A percentile compares a stretch with the other conserved stretches of the same genome.
These are phyloP conservation scores for Gastrolobium villosum DNA, from an alignment of 306 rosid genomes.

Conservation along the genomic window DNA sequence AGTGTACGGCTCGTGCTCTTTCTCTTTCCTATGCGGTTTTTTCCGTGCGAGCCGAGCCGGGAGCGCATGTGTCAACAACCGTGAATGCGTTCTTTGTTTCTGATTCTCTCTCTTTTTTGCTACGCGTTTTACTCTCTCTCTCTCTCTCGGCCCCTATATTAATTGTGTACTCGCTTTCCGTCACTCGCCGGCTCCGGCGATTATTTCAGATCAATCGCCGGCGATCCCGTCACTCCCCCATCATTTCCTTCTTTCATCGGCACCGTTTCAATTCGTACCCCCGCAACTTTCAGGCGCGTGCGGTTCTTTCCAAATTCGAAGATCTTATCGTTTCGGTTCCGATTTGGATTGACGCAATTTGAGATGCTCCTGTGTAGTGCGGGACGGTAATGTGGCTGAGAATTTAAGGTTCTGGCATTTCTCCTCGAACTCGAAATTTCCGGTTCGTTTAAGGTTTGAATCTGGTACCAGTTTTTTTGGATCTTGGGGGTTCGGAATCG, in stretches of 20 bases:
- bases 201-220: slow-evolving; percentile 19
- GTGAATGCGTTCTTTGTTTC: slow-evolving; percentile 19
- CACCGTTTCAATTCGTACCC: neutral
- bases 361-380: neutral
- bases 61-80: slow-evolving; percentile 42
- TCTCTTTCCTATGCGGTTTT: slow-evolving; percentile 8
- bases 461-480: slow-evolving; percentile 2
- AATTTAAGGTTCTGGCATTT: slow-evolving; percentile 14
- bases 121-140: slow-evolving; percentile 36
- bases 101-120: slow-evolving; percentile 30
- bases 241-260: neutral
- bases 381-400: slow-evolving; percentile 36
- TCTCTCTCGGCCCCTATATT: slow-evolving; percentile 1
- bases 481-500: slow-evolving; percentile 36
- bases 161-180: slow-evolving; percentile 32
- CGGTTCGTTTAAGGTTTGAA: neutral
- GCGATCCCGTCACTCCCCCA: neutral
- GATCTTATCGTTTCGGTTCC: slow-evolving; percentile 38
- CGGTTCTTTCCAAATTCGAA: neutral
- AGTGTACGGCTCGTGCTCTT: slow-evolving; percentile 53
- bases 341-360: slow-evolving; percentile 37
- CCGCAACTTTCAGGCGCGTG: neutral
- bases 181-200: slow-evolving; percentile 50
- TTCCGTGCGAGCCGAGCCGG: slow-evolving; percentile 42
- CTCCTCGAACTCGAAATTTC: neutral